These are phyloP conservation scores for Schoenoplectus tabernaemontani DNA, from an alignment of 202 grass and related monocot genomes.

Conservation along the genomic window DNA sequence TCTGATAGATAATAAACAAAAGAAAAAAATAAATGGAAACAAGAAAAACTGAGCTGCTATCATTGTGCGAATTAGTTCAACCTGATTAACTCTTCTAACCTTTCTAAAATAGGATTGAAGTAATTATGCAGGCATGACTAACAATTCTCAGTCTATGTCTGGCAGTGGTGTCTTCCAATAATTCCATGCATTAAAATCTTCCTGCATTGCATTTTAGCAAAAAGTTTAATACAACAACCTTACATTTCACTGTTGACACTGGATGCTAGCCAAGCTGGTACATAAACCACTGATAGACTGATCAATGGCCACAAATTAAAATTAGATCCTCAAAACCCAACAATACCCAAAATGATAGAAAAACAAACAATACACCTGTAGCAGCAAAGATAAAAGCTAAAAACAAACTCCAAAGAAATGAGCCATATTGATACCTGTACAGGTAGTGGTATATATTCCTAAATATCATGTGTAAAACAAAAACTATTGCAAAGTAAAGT, in stretches of 20 bases:
- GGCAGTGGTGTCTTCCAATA: conserved; percentile 81
- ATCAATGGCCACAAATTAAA: neutral
- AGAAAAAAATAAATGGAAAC: neutral
- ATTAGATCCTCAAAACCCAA: neutral
- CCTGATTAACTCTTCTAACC: conserved; percentile 21
- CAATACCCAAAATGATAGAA: neutral
- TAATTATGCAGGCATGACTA: conserved; percentile 6
- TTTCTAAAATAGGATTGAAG: conserved; percentile 12
- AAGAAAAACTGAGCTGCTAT: conserved; percentile 5
- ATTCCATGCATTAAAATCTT: conserved; percentile 91
- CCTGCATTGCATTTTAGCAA: conserved; percentile 35
- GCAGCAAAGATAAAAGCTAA: neutral
- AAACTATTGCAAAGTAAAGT: neutral
- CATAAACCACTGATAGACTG: neutral
- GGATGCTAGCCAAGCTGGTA: neutral
- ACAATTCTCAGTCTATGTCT: conserved; percentile 17
- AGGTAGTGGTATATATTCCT: neutral
- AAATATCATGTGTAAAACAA: neutral
- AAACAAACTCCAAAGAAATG: neutral
- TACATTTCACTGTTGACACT: neutral
- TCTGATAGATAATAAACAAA: neutral
- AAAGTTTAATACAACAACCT: neutral
- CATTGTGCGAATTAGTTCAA: neutral
- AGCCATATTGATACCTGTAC: neutral
- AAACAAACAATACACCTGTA: neutral